Percentiles rank a stretch among this genome's conserved stretches.
These are phyloP conservation scores for Trypanosoma mega DNA, from an alignment of 208 protist species.

Conservation along the genomic window DNA sequence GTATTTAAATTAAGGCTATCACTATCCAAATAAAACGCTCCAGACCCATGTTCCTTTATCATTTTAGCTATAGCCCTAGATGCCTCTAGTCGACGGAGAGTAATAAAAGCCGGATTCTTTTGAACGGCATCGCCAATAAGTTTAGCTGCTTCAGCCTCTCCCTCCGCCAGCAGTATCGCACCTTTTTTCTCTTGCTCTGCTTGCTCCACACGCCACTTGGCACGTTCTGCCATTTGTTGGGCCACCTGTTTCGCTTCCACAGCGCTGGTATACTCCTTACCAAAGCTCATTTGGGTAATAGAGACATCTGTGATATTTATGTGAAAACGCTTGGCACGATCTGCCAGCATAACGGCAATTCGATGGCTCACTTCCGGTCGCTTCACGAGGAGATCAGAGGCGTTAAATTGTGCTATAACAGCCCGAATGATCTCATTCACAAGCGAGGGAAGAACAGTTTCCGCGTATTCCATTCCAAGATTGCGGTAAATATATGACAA, in stretches of 20 bases:
- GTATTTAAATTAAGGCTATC: slow-evolving; percentile 77
- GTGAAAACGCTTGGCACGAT: slow-evolving; percentile 96
- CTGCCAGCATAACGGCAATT: slow-evolving; percentile 91
- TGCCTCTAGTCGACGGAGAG: slow-evolving; percentile 92
- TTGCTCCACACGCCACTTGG: slow-evolving; percentile 94
- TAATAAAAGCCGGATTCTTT: slow-evolving; percentile 90
- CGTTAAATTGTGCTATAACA: slow-evolving; percentile 99
- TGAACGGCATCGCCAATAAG: slow-evolving; percentile 90
- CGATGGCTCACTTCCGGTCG: slow-evolving; percentile 92
- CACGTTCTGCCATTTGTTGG: slow-evolving; percentile 96
- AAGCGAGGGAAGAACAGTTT: slow-evolving; percentile 98
- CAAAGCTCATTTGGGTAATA: slow-evolving; percentile 97
- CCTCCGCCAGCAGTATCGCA: slow-evolving; percentile 90
- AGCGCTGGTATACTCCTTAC: slow-evolving; percentile 94
- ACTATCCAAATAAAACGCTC: slow-evolving; percentile 83
- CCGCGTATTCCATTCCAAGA: slow-evolving; percentile 96
- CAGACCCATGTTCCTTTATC: slow-evolving; percentile 66
- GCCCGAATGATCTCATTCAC: slow-evolving; percentile 98
- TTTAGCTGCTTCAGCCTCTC: slow-evolving; percentile 91
- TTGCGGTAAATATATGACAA: slow-evolving; percentile 95
- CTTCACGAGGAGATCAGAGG: slow-evolving; percentile 97
- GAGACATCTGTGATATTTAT: slow-evolving; percentile 98
- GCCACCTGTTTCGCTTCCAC: slow-evolving; percentile 97
- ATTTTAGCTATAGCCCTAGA: slow-evolving; percentile 89
- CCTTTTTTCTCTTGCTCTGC: slow-evolving; percentile 94